Conservation (phyloP, 164 flowering plant genomes). For the Magnolia officinalis region DNA sequence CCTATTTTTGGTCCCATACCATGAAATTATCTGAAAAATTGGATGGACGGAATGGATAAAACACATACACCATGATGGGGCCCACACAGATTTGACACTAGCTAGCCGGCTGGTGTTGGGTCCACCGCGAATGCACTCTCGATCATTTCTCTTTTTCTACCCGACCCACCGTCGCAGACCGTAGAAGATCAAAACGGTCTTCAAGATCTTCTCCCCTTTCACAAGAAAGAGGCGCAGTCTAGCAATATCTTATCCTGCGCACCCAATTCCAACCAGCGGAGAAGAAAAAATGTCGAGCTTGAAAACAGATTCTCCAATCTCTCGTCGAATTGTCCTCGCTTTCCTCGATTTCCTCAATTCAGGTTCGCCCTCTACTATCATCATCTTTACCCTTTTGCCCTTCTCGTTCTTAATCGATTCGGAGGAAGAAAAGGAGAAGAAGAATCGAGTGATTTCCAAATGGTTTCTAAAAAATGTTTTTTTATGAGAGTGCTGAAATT, state of each 20-base stretch:
- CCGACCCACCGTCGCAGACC: background rate
- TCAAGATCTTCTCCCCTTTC: background rate
- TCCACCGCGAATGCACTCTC: too few species aligned
- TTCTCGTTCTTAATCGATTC: background rate
- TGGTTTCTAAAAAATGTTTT: too few species aligned
- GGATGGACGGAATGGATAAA: too few species aligned
- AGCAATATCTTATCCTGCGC: background rate
- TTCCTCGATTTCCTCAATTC: constrained; percentile 72
- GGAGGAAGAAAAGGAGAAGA: too few species aligned
- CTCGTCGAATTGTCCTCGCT: constrained; percentile 65
- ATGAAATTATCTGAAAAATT: too few species aligned
- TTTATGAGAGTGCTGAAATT: too few species aligned
- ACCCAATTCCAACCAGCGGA: background rate
- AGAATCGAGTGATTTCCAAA: too few species aligned
- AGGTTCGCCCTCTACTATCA: constrained; percentile 32
- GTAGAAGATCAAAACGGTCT: background rate
- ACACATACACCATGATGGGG: too few species aligned
- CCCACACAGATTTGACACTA: too few species aligned
- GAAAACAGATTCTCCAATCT: constrained; percentile 61
- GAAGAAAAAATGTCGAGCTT: constrained; percentile 39
- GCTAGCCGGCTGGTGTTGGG: too few species aligned
- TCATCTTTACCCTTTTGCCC: background rate
- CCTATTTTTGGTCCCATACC: too few species aligned
- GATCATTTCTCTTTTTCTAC: too few species aligned
- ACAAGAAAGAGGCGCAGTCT: background rate